Conservation (phyloP, 495 filamentous ascomycete species). For the Lophiotrema nucula region DNA sequence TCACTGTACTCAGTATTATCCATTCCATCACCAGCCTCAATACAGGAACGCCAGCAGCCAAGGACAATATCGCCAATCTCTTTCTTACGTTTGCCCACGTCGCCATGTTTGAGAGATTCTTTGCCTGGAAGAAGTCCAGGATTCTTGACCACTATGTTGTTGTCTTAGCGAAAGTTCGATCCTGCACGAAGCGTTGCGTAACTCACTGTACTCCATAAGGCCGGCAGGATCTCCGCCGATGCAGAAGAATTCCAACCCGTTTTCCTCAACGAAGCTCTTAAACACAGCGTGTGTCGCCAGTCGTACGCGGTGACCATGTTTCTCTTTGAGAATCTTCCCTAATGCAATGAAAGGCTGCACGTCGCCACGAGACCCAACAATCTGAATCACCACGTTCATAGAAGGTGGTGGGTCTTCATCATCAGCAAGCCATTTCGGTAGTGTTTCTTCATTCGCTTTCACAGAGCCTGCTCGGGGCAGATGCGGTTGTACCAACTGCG, state of each 20-base stretch:
- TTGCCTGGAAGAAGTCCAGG: slow-evolving; percentile 47
- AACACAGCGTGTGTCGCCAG: slow-evolving; percentile 64
- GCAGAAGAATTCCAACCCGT: slow-evolving; percentile 61
- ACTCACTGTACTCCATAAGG: slow-evolving; percentile 55
- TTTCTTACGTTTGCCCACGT: slow-evolving; percentile 41
- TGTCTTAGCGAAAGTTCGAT: no score
- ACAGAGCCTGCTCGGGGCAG: slow-evolving; percentile 56
- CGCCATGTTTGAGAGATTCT: slow-evolving; percentile 41
- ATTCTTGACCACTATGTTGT: slow-evolving; percentile 48
- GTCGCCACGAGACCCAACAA: slow-evolving; percentile 55
- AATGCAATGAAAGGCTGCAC: slow-evolving; percentile 56
- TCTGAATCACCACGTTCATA: slow-evolving; percentile 54
- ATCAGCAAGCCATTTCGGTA: slow-evolving; percentile 62
- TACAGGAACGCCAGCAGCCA: slow-evolving; percentile 64
- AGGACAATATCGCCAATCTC: slow-evolving; percentile 59
- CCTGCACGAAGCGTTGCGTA: no score
- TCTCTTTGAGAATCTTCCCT: slow-evolving; percentile 50
- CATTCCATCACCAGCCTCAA: slow-evolving; percentile 49
- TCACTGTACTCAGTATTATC: slow-evolving; percentile 27
- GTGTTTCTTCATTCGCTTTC: slow-evolving; percentile 43
- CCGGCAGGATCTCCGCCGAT: slow-evolving; percentile 63
- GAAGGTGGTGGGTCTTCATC: slow-evolving; percentile 51
- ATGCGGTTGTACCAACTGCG: slow-evolving; percentile 64
- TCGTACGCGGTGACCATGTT: slow-evolving; percentile 53
- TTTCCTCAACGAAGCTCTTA: slow-evolving; percentile 55